Percentiles rank a stretch among this genome's conserved stretches.
Conservation (phyloP, 805 yeast genomes). For the Saccharomycopsis microspora region DNA sequence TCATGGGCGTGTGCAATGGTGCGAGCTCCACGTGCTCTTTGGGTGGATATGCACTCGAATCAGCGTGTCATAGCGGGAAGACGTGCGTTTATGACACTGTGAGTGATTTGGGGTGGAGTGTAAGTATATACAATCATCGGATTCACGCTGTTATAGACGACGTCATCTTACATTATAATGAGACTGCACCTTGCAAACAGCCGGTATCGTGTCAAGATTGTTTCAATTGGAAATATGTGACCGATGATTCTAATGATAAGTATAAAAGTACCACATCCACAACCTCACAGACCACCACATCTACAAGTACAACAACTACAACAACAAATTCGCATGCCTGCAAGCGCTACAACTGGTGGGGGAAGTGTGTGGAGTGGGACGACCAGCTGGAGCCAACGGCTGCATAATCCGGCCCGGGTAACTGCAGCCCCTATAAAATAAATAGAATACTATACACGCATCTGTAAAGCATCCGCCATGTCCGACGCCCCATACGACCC, state of each 20-base stretch:
- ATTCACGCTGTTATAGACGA: constrained; percentile 86
- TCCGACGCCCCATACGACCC: constrained; percentile 7
- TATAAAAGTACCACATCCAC: constrained; percentile 23
- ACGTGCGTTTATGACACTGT: constrained; percentile 86
- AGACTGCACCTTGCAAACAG: constrained; percentile 59
- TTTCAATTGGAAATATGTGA: constrained; percentile 73
- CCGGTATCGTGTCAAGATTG: constrained; percentile 88
- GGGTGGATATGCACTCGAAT: constrained; percentile 96
- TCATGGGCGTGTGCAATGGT: constrained; percentile 94
- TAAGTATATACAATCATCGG: constrained; percentile 77
- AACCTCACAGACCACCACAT: constrained; percentile 15
- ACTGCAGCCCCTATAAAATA: background rate
- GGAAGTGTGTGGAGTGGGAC: constrained; percentile 40
- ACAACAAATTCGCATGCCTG: constrained; percentile 21
- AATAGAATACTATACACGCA: too few relatives aligned
- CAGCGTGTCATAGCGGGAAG: constrained; percentile 86
- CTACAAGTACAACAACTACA: constrained; percentile 17
- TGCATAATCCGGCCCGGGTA: background rate
- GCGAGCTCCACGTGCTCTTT: constrained; percentile 80
- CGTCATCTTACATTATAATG: constrained; percentile 58
- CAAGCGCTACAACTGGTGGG: constrained; percentile 36
- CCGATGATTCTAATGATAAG: constrained; percentile 24
- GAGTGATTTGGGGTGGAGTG: constrained; percentile 82
- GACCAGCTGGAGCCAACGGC: constrained; percentile 7
- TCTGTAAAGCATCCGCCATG: too few relatives aligned